Percentiles rank a stretch among this genome's conserved stretches.
These are phyloP conservation scores for Boechera divaricarpa DNA, from an alignment of 345 rosid species.

Conservation along the genomic window DNA sequence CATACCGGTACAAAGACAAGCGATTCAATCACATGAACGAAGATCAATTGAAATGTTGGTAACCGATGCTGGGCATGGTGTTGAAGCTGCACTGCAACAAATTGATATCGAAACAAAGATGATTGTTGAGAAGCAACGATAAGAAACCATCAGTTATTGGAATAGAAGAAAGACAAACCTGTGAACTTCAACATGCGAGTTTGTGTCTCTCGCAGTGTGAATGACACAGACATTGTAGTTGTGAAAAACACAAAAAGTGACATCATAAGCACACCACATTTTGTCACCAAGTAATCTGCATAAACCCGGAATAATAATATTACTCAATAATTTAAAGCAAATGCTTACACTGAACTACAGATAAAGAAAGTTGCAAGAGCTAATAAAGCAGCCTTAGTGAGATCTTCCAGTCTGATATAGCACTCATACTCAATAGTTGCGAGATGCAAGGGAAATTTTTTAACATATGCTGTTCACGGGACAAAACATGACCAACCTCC, in stretches of 20 bases:
- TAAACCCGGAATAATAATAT: constrained; percentile 13
- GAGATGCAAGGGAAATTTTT: not conserved
- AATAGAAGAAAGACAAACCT: constrained; percentile 55
- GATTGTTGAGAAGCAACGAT: constrained; percentile 36
- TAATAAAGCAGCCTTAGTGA: constrained; percentile 1
- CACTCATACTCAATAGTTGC: not conserved
- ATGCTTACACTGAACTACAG: constrained; percentile 18
- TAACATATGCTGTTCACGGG: not conserved
- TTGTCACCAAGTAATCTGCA: constrained; percentile 96
- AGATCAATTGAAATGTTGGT: constrained; percentile 98
- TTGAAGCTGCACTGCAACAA: constrained; percentile 97
- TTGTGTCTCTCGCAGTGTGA: constrained; percentile 97
- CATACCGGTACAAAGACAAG: constrained; percentile 98
- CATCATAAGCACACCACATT: constrained; percentile 99
- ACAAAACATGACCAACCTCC: constrained; percentile 68
- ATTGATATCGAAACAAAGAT: constrained; percentile 44
- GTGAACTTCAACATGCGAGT: constrained; percentile 97
- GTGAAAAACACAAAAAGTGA: constrained; percentile 97
- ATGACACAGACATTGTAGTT: constrained; percentile 98
- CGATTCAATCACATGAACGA: constrained; percentile 95
- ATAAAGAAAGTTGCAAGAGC: constrained; percentile 26
- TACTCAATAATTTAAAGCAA: not conserved
- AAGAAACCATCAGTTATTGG: constrained; percentile 11
- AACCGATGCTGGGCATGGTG: constrained; percentile 97
- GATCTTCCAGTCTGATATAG: constrained; percentile 15